These are phyloP conservation scores for Dorcoceras hygrometricum DNA, from an alignment of 257 asterid genomes.

Conservation along the genomic window DNA sequence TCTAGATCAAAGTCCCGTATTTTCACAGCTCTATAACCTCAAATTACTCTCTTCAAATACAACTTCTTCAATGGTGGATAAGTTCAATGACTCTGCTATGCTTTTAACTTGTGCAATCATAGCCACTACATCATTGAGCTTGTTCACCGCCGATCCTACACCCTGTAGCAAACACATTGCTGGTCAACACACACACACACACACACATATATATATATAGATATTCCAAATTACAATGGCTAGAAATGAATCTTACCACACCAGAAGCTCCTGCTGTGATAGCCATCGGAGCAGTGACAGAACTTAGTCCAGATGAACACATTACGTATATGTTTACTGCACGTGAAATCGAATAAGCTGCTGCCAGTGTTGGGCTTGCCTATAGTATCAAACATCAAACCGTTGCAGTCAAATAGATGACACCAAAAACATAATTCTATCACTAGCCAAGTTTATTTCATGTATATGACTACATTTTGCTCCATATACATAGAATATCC, in stretches of 20 bases:
- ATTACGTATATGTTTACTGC: slow-evolving; percentile 77
- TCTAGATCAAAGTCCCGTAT: too few relatives aligned
- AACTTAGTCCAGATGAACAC: slow-evolving; percentile 88
- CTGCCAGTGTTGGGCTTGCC: slow-evolving; percentile 92
- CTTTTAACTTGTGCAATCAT: slow-evolving; percentile 87
- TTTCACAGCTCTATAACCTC: not conserved
- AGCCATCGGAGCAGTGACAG: slow-evolving; percentile 93
- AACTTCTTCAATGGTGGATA: slow-evolving; percentile 28
- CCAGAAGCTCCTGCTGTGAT: slow-evolving; percentile 91
- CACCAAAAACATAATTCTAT: too few relatives aligned
- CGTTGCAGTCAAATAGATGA: too few relatives aligned
- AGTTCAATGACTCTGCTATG: slow-evolving; percentile 54
- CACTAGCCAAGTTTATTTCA: too few relatives aligned
- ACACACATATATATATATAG: too few relatives aligned
- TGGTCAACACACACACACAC: too few relatives aligned
- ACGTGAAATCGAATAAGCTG: slow-evolving; percentile 80
- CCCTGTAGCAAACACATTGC: slow-evolving; percentile 51
- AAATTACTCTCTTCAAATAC: slow-evolving; percentile 31
- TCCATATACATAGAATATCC: too few relatives aligned
- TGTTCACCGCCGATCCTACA: slow-evolving; percentile 92
- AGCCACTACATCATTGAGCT: slow-evolving; percentile 80
- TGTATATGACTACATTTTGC: too few relatives aligned
- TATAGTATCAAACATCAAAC: slow-evolving; percentile 18
- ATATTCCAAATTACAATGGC: too few relatives aligned
- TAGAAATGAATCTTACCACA: slow-evolving; percentile 46